phyloP scores from a whole-genome alignment of 2,329 filamentous ascomycete genomes.

The Pseudopithomyces maydicus region DNA sequence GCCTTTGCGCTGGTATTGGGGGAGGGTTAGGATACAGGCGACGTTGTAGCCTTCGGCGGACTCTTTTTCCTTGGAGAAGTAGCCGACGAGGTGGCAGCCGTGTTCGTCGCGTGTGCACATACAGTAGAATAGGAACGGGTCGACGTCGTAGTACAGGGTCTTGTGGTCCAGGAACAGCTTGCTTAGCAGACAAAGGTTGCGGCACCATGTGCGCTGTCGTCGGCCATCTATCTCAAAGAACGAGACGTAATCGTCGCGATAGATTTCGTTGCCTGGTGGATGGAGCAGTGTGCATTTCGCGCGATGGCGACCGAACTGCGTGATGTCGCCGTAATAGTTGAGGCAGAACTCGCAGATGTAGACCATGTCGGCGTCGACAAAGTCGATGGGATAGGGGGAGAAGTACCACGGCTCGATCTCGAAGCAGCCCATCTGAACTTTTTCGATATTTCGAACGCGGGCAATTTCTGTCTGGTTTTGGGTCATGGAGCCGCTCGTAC shows the following conservation, averaged over 20 bases:
- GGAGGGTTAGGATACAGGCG: constrained; percentile 94
- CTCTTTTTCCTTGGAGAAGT: constrained; percentile 98
- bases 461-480: constrained; percentile 98
- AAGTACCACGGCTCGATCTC: constrained; percentile 99
- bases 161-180: constrained; percentile 99
- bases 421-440: constrained; percentile 89
- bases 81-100: constrained; percentile 96
- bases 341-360: constrained; percentile 98
- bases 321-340: constrained; percentile 82
- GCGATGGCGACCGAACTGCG: constrained; percentile 83
- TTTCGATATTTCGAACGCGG: constrained; percentile 91
- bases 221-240: constrained; percentile 98
- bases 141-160: constrained; percentile 99
- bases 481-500: constrained; percentile 96
- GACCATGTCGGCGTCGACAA: constrained; percentile 85
- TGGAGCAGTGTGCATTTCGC: constrained; percentile 89
- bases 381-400: constrained; percentile 90
- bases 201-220: constrained; percentile 92
- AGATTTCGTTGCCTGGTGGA: constrained; percentile 97
- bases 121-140: constrained; percentile 97
- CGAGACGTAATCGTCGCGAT: constrained; percentile 89
- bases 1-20: constrained; percentile 94
- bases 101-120: constrained; percentile 90
- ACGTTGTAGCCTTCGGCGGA: constrained; percentile 97
- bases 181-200: constrained; percentile 89